These are phyloP conservation scores for Mucor irregularis DNA, from an alignment of 371 early-diverging fungal genomes.

Conservation along the genomic window DNA sequence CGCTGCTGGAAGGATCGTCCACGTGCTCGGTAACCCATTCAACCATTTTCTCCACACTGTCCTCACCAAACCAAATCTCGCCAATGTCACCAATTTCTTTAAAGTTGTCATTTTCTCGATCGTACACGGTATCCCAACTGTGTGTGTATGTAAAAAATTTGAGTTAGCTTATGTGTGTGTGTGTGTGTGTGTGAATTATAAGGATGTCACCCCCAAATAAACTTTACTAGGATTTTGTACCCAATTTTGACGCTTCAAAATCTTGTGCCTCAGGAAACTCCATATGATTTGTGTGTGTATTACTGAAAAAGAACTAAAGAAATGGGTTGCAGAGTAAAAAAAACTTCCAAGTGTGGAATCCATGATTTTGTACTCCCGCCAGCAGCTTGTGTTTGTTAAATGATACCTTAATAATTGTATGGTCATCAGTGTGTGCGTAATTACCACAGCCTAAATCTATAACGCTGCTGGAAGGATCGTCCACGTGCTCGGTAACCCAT, in stretches of 20 bases:
- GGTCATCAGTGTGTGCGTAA: too few species aligned
- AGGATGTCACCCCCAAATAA: too few species aligned
- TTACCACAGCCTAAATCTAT: constrained; percentile 93
- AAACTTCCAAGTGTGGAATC: background rate
- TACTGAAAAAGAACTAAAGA: background rate
- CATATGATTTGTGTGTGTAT: background rate
- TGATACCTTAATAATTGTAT: too few species aligned
- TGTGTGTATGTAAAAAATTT: background rate
- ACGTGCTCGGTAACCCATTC: constrained; percentile 72
- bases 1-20: constrained; percentile 31
- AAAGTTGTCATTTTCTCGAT: constrained; percentile 78
- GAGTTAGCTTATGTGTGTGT: background rate
- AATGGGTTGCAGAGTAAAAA: too few species aligned
- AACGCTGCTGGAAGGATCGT: constrained; percentile 42
- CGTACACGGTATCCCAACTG: constrained; percentile 85
- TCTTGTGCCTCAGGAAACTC: constrained; percentile 39
- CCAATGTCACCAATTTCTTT: constrained; percentile 84
- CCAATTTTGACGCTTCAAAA: constrained; percentile 75
- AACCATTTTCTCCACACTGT: constrained; percentile 79
- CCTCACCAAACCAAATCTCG: constrained; percentile 91
- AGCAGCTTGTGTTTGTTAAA: too few species aligned
- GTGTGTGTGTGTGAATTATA: background rate
- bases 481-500: constrained; percentile 68
- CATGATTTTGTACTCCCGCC: too few species aligned
- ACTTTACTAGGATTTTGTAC: constrained; percentile 75